These are phyloP conservation scores for Apocynum venetum DNA, from an alignment of 257 asterid genomes.

Conservation along the genomic window DNA sequence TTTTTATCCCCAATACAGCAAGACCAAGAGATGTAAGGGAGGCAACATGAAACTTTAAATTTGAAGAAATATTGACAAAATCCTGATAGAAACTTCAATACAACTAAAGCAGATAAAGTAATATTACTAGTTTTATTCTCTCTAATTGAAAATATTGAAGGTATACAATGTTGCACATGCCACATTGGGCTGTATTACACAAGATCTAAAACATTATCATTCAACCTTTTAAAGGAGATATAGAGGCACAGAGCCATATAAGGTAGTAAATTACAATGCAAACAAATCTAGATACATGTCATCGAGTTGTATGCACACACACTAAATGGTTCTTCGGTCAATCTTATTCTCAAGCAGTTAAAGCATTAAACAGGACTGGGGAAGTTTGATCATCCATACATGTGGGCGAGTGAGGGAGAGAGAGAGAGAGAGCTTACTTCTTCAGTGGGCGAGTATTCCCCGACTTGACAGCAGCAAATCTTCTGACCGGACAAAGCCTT, in stretches of 20 bases:
- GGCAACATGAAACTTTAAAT: not conserved
- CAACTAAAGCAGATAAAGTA: not conserved
- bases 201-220: not conserved
- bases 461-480: constrained; percentile 54
- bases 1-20: not conserved
- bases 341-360: not conserved
- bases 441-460: constrained; percentile 52
- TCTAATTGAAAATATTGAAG: not conserved
- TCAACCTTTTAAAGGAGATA: not conserved
- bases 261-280: not conserved
- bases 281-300: not conserved
- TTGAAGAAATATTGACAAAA: not conserved
- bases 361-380: not conserved
- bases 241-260: not conserved
- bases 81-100: not conserved
- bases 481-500: constrained; percentile 30
- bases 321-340: not conserved
- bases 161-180: not conserved
- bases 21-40: not conserved
- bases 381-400: not conserved
- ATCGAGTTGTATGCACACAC: not conserved
- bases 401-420: not conserved
- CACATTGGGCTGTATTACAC: not conserved
- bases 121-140: not conserved
- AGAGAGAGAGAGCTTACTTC: constrained; percentile 47